phyloP scores from a whole-genome alignment of 352 stramenopile species.

The Phytopythium cucurbitacearum region DNA sequence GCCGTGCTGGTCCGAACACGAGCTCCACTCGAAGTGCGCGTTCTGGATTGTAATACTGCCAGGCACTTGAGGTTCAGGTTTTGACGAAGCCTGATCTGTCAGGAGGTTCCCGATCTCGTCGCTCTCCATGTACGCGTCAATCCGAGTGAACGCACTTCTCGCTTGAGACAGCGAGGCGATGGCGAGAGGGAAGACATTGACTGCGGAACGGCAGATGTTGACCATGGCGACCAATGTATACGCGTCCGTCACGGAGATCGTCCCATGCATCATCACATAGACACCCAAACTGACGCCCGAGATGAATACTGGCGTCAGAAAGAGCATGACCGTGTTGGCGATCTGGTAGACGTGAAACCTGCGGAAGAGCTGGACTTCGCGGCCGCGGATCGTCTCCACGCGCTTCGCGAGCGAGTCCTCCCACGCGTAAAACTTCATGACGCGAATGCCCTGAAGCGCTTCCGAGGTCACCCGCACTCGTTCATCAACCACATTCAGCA shows the following conservation, averaged over 20 bases:
- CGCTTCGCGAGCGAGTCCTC: slow-evolving; percentile 31
- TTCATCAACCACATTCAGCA: slow-evolving; percentile 36
- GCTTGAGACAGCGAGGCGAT: slow-evolving; percentile 21
- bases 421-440: slow-evolving; percentile 89
- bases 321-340: slow-evolving; percentile 46
- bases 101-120: slow-evolving; percentile 9
- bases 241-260: slow-evolving; percentile 40
- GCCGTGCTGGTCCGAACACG: slow-evolving; percentile 2
- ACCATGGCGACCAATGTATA: slow-evolving; percentile 33
- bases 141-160: slow-evolving; percentile 16
- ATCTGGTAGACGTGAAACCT: slow-evolving; percentile 46
- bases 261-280: slow-evolving; percentile 30
- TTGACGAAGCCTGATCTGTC: neutral
- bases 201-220: slow-evolving; percentile 25
- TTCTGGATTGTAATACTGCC: slow-evolving; percentile 13
- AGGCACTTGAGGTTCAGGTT: too few relatives aligned
- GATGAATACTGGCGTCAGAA: slow-evolving; percentile 41
- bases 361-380: slow-evolving; percentile 45
- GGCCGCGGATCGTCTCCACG: slow-evolving; percentile 28
- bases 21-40: slow-evolving; percentile 16
- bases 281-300: slow-evolving; percentile 34
- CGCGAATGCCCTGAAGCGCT: slow-evolving; percentile 81
- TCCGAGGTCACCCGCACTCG: slow-evolving; percentile 92
- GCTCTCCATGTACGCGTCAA: slow-evolving; percentile 21
- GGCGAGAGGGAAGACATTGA: slow-evolving; percentile 20